Percentiles rank a stretch among this genome's conserved stretches.
These are phyloP conservation scores for Wickerhamiella musiphila DNA, from an alignment of 805 yeast genomes.

Conservation along the genomic window DNA sequence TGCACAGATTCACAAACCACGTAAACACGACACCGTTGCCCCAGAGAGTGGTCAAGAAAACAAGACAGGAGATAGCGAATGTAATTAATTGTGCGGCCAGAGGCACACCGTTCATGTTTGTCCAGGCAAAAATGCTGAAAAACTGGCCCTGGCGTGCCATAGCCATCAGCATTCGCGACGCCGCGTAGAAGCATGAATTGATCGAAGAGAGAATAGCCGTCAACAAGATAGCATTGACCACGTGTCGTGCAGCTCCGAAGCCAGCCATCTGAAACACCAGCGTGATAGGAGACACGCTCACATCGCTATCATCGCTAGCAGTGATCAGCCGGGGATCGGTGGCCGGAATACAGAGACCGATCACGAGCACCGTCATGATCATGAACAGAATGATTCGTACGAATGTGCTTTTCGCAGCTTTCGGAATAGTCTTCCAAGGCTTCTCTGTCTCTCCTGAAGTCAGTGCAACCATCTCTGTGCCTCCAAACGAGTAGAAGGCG, in stretches of 20 bases:
- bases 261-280: conserved; percentile 34
- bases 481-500: conserved; percentile 38
- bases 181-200: conserved; percentile 46
- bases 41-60: conserved; percentile 47
- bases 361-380: conserved; percentile 33
- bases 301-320: conserved; percentile 31
- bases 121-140: conserved; percentile 32
- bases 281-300: conserved; percentile 30
- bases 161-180: conserved; percentile 42
- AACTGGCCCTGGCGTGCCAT: conserved; percentile 42
- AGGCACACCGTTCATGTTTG: conserved; percentile 41
- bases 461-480: conserved; percentile 37
- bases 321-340: conserved; percentile 29
- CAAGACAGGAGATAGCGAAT: conserved; percentile 37
- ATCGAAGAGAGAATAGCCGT: conserved; percentile 48
- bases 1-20: conserved; percentile 48
- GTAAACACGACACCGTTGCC: conserved; percentile 39
- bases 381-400: conserved; percentile 33
- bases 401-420: conserved; percentile 36
- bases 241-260: conserved; percentile 28
- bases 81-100: conserved; percentile 35
- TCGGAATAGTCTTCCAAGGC: conserved; percentile 38
- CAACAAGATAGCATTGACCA: conserved; percentile 40
- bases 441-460: conserved; percentile 42
- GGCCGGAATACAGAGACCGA: conserved; percentile 40